These are phyloP conservation scores for Penicillium dipodomyicola DNA, from an alignment of 495 filamentous ascomycete species.

Conservation along the genomic window DNA sequence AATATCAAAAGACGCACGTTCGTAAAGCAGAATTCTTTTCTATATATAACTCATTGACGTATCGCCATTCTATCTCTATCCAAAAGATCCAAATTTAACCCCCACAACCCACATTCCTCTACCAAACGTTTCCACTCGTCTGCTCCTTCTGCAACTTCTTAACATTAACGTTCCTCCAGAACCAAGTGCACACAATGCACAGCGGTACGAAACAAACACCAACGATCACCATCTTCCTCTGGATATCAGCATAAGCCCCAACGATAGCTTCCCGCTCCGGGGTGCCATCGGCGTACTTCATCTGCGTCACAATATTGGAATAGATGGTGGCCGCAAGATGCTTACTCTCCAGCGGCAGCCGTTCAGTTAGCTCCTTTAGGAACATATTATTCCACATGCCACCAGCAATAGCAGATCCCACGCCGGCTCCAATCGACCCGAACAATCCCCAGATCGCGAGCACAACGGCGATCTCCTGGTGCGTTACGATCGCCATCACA, in stretches of 20 bases:
- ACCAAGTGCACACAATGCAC: conserved; percentile 36
- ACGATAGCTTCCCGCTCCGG: conserved; percentile 51
- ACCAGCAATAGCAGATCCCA: conserved; percentile 56
- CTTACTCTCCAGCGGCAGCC: conserved; percentile 48
- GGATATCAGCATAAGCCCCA: conserved; percentile 51
- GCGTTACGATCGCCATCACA: conserved; percentile 59
- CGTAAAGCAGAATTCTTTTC: background rate
- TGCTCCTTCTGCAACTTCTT: conserved; percentile 37
- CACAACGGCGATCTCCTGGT: conserved; percentile 62
- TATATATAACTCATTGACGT: background rate
- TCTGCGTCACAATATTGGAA: conserved; percentile 40
- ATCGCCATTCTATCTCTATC: too few relatives aligned
- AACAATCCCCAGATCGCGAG: conserved; percentile 61
- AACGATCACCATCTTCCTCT: conserved; percentile 53
- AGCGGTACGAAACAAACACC: conserved; percentile 42
- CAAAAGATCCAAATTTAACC: too few relatives aligned
- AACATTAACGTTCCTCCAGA: conserved; percentile 56
- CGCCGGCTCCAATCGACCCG: conserved; percentile 57
- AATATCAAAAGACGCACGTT: background rate
- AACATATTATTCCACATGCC: conserved; percentile 64
- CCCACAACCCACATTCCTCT: too few relatives aligned
- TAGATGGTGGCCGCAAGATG: conserved; percentile 48
- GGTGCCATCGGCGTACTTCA: conserved; percentile 49
- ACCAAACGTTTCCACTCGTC: conserved; percentile 16
- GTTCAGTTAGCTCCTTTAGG: conserved; percentile 46